These are phyloP conservation scores for Phlebiopsis gigantea DNA, from an alignment of 768 basidiomycete genomes.

Conservation along the genomic window DNA sequence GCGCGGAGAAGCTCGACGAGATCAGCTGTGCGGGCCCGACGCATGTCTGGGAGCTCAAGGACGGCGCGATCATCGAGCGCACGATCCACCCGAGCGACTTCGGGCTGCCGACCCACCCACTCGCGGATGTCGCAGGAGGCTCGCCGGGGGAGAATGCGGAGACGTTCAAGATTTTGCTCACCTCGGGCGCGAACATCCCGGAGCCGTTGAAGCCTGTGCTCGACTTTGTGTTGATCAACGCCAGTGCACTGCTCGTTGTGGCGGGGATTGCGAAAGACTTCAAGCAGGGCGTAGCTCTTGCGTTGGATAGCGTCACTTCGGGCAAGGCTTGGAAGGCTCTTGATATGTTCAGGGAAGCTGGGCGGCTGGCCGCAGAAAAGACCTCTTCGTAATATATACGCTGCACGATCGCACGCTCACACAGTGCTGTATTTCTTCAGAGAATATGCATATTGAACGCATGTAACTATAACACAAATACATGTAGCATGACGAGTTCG, in stretches of 20 bases:
- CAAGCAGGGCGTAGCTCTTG: conserved; percentile 49
- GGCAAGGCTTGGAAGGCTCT: conserved; percentile 28
- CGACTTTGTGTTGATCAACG: conserved; percentile 89
- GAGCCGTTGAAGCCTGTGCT: conserved; percentile 55
- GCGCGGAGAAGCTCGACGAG: conserved; percentile 88
- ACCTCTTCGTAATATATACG: background rate
- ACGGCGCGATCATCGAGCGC: conserved; percentile 59
- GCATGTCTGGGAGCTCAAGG: conserved; percentile 72
- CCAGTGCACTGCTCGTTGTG: conserved; percentile 83
- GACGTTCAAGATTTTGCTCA: conserved; percentile 62
- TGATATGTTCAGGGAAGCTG: conserved; percentile 23
- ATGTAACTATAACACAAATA: background rate
- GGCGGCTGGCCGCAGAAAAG: conserved; percentile 14
- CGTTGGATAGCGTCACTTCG: conserved; percentile 22
- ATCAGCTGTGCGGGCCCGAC: conserved; percentile 93
- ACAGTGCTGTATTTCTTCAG: background rate
- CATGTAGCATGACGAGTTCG: background rate
- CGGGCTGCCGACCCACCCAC: conserved; percentile 66
- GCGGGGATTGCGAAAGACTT: conserved; percentile 70
- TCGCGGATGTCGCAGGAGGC: conserved; percentile 66
- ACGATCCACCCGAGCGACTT: conserved; percentile 70
- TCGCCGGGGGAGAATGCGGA: conserved; percentile 77
- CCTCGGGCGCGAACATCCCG: conserved; percentile 51
- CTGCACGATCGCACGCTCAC: too few relatives aligned
- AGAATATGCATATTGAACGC: background rate